phyloP scores from a whole-genome alignment of 768 basidiomycete species.

The Boletellus sp. region DNA sequence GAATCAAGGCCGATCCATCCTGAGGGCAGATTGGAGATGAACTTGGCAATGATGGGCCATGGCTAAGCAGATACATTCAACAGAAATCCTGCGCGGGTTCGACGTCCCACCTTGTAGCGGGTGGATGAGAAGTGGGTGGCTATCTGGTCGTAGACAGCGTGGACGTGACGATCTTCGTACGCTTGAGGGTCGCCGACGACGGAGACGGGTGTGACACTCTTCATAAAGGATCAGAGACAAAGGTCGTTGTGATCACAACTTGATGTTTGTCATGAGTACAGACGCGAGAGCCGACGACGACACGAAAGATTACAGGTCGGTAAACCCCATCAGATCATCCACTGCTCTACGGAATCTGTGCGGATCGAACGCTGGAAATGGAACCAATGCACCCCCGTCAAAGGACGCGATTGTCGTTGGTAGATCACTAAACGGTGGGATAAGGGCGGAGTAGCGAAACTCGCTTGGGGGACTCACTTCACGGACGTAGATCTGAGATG shows the following conservation, averaged over 20 bases:
- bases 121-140: conserved; percentile 86
- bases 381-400: conserved; percentile 41
- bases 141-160: conserved; percentile 80
- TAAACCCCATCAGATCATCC: conserved; percentile 79
- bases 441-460: conserved; percentile 5
- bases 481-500: conserved; percentile 57
- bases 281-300: conserved; percentile 1
- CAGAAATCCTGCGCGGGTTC: neutral
- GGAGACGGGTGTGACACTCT: conserved; percentile 36
- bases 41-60: conserved; percentile 82
- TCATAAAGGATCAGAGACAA: conserved; percentile 12
- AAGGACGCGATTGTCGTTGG: conserved; percentile 51
- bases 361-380: conserved; percentile 69
- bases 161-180: conserved; percentile 77
- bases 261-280: neutral
- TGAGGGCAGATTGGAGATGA: conserved; percentile 65
- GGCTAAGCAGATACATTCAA: conserved; percentile 46
- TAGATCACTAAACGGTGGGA: conserved; percentile 42
- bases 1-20: conserved; percentile 91
- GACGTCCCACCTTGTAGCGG: conserved; percentile 66
- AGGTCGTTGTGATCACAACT: too few species aligned
- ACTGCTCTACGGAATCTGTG: conserved; percentile 62
- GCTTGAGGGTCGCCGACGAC: conserved; percentile 48
- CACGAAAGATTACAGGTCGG: conserved; percentile 24
- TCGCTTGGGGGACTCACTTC: conserved; percentile 42